Conservation (phyloP, 2,329 filamentous ascomycete species). For the Colletotrichum simmondsii region DNA sequence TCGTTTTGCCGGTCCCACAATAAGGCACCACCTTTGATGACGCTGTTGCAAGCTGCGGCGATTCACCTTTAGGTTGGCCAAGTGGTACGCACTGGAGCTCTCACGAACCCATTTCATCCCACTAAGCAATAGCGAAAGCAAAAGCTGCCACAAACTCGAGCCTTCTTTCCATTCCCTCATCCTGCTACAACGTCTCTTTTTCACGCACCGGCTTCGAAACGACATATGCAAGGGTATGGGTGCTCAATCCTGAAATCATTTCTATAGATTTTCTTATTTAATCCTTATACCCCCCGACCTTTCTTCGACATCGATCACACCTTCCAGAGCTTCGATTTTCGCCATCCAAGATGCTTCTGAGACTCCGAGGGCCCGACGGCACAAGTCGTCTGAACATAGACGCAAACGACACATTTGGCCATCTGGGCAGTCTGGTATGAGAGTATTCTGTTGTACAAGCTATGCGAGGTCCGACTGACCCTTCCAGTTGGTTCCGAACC, state of each 20-base stretch:
- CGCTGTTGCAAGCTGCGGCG: conserved; percentile 21
- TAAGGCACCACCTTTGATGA: conserved; percentile 36
- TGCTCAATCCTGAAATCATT: not conserved
- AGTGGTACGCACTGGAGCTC: conserved; percentile 23
- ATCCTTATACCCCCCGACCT: not conserved
- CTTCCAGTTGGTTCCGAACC: conserved; percentile 64
- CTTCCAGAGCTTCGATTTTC: not conserved
- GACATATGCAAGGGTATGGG: conserved; percentile 4
- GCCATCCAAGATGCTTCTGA: conserved; percentile 75
- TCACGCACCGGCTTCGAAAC: not conserved
- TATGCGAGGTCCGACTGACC: conserved; percentile 32
- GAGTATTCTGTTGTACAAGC: not conserved
- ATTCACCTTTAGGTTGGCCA: conserved; percentile 4
- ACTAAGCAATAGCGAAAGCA: conserved; percentile 17
- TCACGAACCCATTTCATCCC: conserved; percentile 8
- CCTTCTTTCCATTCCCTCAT: conserved; percentile 16
- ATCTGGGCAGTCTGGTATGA: conserved; percentile 65
- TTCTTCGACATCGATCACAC: not conserved
- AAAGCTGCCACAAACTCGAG: conserved; percentile 6
- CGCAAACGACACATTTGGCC: conserved; percentile 76
- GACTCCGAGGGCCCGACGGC: conserved; percentile 91
- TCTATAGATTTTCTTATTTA: conserved; percentile 16
- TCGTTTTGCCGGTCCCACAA: conserved; percentile 33
- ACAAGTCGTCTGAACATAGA: conserved; percentile 88
- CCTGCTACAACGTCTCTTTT: conserved; percentile 9